phyloP scores from a whole-genome alignment of 2,329 filamentous ascomycete genomes.

The Colletotrichum eremochloae region DNA sequence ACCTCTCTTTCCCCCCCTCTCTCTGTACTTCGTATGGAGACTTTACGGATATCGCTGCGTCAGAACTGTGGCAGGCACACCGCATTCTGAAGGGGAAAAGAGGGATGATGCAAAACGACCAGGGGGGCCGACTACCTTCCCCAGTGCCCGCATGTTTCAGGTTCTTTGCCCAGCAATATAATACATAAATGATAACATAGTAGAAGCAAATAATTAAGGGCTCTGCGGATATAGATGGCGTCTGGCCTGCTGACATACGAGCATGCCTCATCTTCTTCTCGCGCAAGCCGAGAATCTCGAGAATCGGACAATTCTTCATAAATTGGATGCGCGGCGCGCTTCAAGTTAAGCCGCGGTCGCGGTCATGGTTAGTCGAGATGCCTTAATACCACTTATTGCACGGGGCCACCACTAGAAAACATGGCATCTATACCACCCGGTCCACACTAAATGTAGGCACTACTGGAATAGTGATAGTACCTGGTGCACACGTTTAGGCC shows the following conservation, averaged over 20 bases:
- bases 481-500: too few relatives aligned
- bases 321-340: slow-evolving; percentile 15
- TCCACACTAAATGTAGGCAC: too few relatives aligned
- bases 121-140: slow-evolving; percentile 25
- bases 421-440: background rate
- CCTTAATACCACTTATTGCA: background rate
- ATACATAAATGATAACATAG: too few relatives aligned
- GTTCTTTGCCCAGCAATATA: slow-evolving; percentile 28
- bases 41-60: background rate
- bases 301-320: slow-evolving; percentile 1
- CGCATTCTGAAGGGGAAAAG: slow-evolving; percentile 7
- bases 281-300: slow-evolving; percentile 29
- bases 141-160: slow-evolving; percentile 35
- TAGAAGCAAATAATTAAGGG: slow-evolving; percentile 37
- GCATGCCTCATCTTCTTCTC: slow-evolving; percentile 18
- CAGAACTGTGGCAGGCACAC: background rate
- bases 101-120: slow-evolving; percentile 10
- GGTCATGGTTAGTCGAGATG: background rate
- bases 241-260: background rate
- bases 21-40: background rate
- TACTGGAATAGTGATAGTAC: too few relatives aligned
- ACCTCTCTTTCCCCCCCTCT: background rate
- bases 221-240: slow-evolving; percentile 1
- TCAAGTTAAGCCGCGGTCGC: slow-evolving; percentile 25
- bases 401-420: background rate